Conservation (phyloP, 441 rosid species). For the Gossypium davidsonii region DNA sequence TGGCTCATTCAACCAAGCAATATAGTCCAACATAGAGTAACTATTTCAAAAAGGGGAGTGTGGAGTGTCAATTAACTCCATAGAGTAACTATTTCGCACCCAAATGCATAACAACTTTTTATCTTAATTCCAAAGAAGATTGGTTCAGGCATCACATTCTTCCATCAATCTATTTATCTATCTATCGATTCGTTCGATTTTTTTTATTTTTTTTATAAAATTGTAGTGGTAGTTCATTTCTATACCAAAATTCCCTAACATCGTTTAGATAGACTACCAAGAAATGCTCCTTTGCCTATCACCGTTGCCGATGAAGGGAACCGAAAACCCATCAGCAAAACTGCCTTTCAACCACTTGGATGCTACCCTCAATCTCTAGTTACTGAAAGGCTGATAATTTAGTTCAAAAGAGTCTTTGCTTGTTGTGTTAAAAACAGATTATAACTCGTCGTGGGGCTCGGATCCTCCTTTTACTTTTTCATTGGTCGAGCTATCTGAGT, state of each 20-base stretch:
- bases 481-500: conserved; percentile 17
- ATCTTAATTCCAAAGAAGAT: not conserved
- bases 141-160: not conserved
- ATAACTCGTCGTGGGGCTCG: conserved; percentile 62
- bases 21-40: not conserved
- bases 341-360: not conserved
- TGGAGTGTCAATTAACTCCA: not conserved
- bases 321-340: not conserved
- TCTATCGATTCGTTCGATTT: not conserved
- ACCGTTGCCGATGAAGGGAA: not conserved
- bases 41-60: not conserved
- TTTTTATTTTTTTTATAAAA: not conserved
- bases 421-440: conserved; percentile 15
- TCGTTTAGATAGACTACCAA: not conserved
- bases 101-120: not conserved
- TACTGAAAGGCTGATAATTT: conserved; percentile 2
- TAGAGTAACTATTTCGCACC: no score
- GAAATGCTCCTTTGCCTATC: not conserved
- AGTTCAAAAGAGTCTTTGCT: conserved; percentile 5
- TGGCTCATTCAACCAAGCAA: not conserved
- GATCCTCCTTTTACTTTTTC: conserved; percentile 29
- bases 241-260: not conserved
- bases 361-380: not conserved
- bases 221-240: not conserved
- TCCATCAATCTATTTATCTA: not conserved